Conservation (phyloP, 768 basidiomycete genomes). For the Lentinula raphanica region DNA sequence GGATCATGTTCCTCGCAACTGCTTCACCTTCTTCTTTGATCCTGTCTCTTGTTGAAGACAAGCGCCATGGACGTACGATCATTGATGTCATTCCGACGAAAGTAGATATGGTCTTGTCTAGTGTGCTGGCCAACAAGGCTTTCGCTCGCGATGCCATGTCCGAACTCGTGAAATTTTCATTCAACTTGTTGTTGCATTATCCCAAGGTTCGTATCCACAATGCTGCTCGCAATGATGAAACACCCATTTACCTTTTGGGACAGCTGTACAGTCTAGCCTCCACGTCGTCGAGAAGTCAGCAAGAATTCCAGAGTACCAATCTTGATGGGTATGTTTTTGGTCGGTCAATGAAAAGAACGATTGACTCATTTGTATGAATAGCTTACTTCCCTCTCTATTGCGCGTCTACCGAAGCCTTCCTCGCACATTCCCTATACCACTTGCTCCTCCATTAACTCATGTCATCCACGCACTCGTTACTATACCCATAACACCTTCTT, state of each 20-base stretch:
- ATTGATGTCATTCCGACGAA: conserved; percentile 58
- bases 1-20: conserved; percentile 73
- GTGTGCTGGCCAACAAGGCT: conserved; percentile 44
- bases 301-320: conserved; percentile 48
- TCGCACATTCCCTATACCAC: conserved; percentile 53
- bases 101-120: conserved; percentile 49
- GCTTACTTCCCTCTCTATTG: conserved; percentile 70
- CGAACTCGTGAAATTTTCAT: conserved; percentile 80
- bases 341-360: background rate
- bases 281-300: conserved; percentile 13
- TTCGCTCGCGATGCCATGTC: conserved; percentile 69
- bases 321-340: conserved; percentile 59
- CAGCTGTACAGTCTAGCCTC: conserved; percentile 40
- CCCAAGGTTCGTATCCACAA: conserved; percentile 51
- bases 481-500: conserved; percentile 60
- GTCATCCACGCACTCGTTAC: conserved; percentile 78
- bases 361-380: conserved; percentile 20
- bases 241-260: background rate
- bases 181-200: conserved; percentile 78
- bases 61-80: conserved; percentile 48
- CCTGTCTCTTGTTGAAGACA: conserved; percentile 57
- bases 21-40: conserved; percentile 51
- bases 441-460: conserved; percentile 73
- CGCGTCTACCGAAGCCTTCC: conserved; percentile 64
- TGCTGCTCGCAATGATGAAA: no score